Evolutionary conservation across 1,284 basidiomycete genomes (phyloP).

Genomic region (Rugosomyces carneus): DNA sequence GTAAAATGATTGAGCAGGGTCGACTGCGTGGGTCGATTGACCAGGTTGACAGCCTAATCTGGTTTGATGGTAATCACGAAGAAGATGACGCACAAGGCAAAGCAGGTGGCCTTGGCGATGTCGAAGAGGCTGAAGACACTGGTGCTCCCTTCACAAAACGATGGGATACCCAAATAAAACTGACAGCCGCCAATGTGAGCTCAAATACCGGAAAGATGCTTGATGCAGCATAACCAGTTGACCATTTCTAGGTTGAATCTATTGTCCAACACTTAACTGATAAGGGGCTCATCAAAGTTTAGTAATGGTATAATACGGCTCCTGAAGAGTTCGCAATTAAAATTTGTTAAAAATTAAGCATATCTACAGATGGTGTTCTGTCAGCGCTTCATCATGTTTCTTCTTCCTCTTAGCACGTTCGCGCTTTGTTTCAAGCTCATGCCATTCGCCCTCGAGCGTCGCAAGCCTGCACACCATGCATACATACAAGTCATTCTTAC

Average conservation of each 20-base stretch:
- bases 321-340: conserved; percentile 8
- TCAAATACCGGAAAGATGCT: conserved; percentile 5
- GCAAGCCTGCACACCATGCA: conserved; percentile 43
- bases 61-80: conserved; percentile 78
- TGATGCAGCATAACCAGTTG: not conserved
- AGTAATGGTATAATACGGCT: conserved; percentile 4
- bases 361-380: conserved; percentile 21
- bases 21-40: conserved; percentile 88
- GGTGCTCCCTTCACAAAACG: conserved; percentile 84
- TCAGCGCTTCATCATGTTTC: conserved; percentile 31
- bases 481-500: conserved; percentile 16
- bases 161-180: conserved; percentile 87
- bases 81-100: conserved; percentile 89
- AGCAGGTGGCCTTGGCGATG: conserved; percentile 85
- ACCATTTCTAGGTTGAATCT: conserved; percentile 57
- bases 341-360: conserved; percentile 20
- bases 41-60: conserved; percentile 89
- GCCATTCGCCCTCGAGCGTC: conserved; percentile 88
- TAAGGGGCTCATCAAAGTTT: conserved; percentile 52
- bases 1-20: conserved; percentile 95
- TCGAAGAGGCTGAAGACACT: conserved; percentile 81
- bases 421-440: conserved; percentile 86
- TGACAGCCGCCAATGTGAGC: conserved; percentile 77
- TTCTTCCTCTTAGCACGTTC: conserved; percentile 76
- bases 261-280: conserved; percentile 74